Base-by-base conservation (phyloP, 768 basidiomycete genomes). In the Macrocybe gigantea region DNA sequence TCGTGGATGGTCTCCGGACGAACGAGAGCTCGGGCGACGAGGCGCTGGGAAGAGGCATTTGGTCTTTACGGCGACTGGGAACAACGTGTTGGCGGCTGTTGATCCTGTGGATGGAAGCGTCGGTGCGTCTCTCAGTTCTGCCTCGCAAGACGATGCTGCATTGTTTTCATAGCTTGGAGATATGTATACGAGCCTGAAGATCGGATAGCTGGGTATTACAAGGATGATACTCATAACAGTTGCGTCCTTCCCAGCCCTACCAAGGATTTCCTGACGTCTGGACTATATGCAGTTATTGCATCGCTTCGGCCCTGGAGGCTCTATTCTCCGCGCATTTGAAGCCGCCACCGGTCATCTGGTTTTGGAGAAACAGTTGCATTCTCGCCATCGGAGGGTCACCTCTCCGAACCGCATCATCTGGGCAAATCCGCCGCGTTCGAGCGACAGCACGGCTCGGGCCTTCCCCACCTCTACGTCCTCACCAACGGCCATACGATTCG, bases 11-110 rank as follows among this genome's bases (percentile, higher is more conserved):
- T 22, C 22, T 22, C 22, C 4, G 22, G 22, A 22, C 2, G 22
- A 22, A 22, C 4, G 22, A 22, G 22, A 22, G 22, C 22, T 22
- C 22, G 22, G 4, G 22, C 61, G 31, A 61, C 56, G 14, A 48
- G 40, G 11, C 12, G 37, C 66, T 64, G 5, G 7, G 32, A 34
- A 38, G 33, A 60, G 70, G 49, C 79, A 71, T 51, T 52, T 83
- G n/a, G 60, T 92, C 13, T 59, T 90, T 35, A 76, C 81, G 2
- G 81, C 81, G 1, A 90, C 89, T 0, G 64, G 61, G 35, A 85
- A 74, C 57, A 94, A 93, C 63, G 83, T 94, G 0, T 65, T 95
- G 22, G 90, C 85, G 1, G 88, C 80, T 1, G 53, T 95, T 49
- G 73, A 85, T 57, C 74, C 78, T 6, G 68, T 72, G 7, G 77